These are phyloP conservation scores for Gossypium stocksii DNA, from an alignment of 345 rosid genomes.

Conservation along the genomic window DNA sequence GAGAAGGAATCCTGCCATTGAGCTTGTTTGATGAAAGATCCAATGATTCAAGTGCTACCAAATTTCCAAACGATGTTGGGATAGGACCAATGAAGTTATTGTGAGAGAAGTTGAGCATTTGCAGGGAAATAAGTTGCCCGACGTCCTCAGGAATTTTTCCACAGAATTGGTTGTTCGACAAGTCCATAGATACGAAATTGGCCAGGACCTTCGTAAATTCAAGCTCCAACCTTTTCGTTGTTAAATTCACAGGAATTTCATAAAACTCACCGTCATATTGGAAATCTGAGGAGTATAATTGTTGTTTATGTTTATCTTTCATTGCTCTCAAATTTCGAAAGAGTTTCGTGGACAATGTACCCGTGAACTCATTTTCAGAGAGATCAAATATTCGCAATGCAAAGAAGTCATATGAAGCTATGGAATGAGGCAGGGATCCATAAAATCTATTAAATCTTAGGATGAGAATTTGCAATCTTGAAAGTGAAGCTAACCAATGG, in stretches of 20 bases:
- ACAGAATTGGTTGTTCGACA: not conserved
- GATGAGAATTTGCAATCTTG: not conserved
- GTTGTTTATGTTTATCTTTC: not conserved
- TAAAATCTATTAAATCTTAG: not conserved
- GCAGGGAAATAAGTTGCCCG: not conserved
- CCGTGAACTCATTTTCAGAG: not conserved
- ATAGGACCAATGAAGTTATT: not conserved
- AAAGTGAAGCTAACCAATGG: not conserved
- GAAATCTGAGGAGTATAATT: not conserved
- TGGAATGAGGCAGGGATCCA: not conserved
- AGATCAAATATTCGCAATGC: not conserved
- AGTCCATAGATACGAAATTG: not conserved
- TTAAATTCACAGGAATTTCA: not conserved
- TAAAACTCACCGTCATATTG: not conserved
- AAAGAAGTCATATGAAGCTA: not conserved
- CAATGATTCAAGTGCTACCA: not conserved
- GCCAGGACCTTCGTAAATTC: not conserved
- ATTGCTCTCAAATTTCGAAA: not conserved
- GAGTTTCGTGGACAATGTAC: not conserved
- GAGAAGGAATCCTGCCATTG: not conserved
- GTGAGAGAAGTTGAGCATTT: not conserved
- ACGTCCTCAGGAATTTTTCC: not conserved
- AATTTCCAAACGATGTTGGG: not conserved
- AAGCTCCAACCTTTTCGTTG: not conserved
- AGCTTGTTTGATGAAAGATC: not conserved